phyloP scores from a whole-genome alignment of 2,329 filamentous ascomycete species.

The Fusarium brevicatenulatum region DNA sequence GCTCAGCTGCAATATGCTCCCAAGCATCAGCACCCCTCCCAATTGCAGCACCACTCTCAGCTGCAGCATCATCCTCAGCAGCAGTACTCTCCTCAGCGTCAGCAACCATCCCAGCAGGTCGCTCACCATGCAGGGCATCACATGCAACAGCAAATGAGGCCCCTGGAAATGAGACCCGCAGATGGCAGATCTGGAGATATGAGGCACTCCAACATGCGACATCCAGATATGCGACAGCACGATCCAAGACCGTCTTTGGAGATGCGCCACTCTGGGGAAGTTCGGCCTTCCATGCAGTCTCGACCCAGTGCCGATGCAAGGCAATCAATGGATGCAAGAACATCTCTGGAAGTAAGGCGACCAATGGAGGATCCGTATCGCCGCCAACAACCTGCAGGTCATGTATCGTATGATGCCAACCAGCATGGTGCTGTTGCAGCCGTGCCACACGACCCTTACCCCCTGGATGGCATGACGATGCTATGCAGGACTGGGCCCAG shows the following conservation, averaged over 20 bases:
- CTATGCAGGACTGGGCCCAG: conserved; percentile 84
- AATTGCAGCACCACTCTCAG: conserved; percentile 20
- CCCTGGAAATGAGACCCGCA: conserved; percentile 14
- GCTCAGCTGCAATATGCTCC: background rate
- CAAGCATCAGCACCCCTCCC: conserved; percentile 2
- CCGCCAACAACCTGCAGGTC: conserved; percentile 30
- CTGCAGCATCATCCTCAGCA: conserved; percentile 13
- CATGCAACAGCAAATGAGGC: conserved; percentile 28
- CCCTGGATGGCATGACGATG: conserved; percentile 96
- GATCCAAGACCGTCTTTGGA: conserved; percentile 32
- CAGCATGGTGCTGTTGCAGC: conserved; percentile 71
- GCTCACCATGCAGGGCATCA: conserved; percentile 22
- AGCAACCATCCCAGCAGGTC: conserved; percentile 30
- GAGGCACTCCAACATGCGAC: conserved; percentile 15
- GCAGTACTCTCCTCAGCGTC: conserved; percentile 21
- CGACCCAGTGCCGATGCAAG: conserved; percentile 28
- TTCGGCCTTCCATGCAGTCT: conserved; percentile 26
- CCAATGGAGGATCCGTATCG: conserved; percentile 42
- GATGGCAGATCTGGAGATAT: conserved; percentile 18
- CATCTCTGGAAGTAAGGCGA: conserved; percentile 39
- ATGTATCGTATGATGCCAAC: conserved; percentile 55
- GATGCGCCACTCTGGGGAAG: conserved; percentile 32
- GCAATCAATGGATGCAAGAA: conserved; percentile 26
- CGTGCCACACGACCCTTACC: conserved; percentile 92
- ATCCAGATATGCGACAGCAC: conserved; percentile 23